These are phyloP conservation scores for Ascochyta clinopodiicola DNA, from an alignment of 2,329 filamentous ascomycete species.

Conservation along the genomic window DNA sequence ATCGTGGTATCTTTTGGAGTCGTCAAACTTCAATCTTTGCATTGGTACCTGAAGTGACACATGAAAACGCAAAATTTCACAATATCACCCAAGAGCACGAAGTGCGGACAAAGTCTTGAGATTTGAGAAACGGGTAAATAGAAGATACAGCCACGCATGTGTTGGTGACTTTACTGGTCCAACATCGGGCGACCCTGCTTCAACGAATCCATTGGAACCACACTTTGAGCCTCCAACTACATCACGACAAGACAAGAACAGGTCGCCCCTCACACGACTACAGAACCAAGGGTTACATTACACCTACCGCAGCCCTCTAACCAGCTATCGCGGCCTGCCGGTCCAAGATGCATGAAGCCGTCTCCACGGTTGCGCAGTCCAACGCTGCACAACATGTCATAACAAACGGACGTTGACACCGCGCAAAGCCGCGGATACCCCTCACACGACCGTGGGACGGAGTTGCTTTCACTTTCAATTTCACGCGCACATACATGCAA, in stretches of 20 bases:
- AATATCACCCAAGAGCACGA: too few relatives aligned
- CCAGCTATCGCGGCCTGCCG: background rate
- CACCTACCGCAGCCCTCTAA: background rate
- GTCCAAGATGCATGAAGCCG: background rate
- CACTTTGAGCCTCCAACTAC: background rate
- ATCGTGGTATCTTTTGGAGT: too few relatives aligned
- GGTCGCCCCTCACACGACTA: background rate
- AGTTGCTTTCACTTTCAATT: background rate
- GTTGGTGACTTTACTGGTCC: too few relatives aligned
- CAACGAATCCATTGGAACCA: background rate
- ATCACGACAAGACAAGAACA: background rate
- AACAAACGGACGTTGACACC: background rate
- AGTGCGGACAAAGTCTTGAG: too few relatives aligned
- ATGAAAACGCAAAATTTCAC: too few relatives aligned
- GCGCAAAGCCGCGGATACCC: background rate
- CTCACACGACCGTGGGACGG: background rate
- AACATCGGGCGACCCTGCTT: too few relatives aligned
- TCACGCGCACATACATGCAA: too few relatives aligned
- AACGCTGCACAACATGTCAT: conserved; percentile 1
- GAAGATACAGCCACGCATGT: too few relatives aligned
- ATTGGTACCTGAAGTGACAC: too few relatives aligned
- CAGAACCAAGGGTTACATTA: background rate
- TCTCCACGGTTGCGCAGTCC: conserved; percentile 5
- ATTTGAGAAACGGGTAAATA: too few relatives aligned
- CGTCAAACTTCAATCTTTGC: too few relatives aligned